Base-by-base conservation (phyloP, 163 green algal species). In the Scenedesmus sp. region DNA sequence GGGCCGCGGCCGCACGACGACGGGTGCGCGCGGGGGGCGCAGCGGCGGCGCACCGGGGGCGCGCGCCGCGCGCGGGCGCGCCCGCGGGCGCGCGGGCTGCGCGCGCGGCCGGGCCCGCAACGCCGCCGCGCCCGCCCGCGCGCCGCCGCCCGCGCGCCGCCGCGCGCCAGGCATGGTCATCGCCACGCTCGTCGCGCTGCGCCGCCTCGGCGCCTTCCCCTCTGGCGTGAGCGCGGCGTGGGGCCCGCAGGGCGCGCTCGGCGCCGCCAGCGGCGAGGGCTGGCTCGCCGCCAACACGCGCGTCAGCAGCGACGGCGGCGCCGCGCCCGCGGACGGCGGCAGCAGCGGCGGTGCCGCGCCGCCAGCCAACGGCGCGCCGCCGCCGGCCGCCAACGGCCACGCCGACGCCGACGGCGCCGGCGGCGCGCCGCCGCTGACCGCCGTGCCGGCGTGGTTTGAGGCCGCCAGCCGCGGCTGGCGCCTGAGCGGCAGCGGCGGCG, bases 1-100 rank as follows among this genome's bases (percentile, higher is more conserved):
- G 95, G 95, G 95, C 11, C 87, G 95, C 6, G 95, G 95, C 9
- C 86, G 95, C 62, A 99, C 95, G 63, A 98, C 95, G 31, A 98
- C 94, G 3, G 72, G 69, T 26, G 54, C 9, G 54, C 20, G 54
- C 14, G 20, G 20, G 54, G 54, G 54, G 83, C 24, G 26, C 7
- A 9, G 58, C 10, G 58, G 18, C 11, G 44, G 26, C 24, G 31
- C 28, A 45, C 6, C 9, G 29, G 58, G 58, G 28, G 7, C 22
- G 58, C 6, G 11, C 31, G 18, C n/a, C 11, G 29, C 20, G 18
- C n/a, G n/a, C n/a, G n/a, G n/a, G n/a, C n/a, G n/a, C n/a, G n/a
- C n/a, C 7, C 53, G 28, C 53, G 53, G 53, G 53, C 28, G 53
- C 53, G 53, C 15, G 13, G 15, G 53, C 17, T 24, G 53, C 15